These are phyloP conservation scores for Fusarium proliferatum DNA, from an alignment of 2,329 filamentous ascomycete genomes.

Conservation along the genomic window DNA sequence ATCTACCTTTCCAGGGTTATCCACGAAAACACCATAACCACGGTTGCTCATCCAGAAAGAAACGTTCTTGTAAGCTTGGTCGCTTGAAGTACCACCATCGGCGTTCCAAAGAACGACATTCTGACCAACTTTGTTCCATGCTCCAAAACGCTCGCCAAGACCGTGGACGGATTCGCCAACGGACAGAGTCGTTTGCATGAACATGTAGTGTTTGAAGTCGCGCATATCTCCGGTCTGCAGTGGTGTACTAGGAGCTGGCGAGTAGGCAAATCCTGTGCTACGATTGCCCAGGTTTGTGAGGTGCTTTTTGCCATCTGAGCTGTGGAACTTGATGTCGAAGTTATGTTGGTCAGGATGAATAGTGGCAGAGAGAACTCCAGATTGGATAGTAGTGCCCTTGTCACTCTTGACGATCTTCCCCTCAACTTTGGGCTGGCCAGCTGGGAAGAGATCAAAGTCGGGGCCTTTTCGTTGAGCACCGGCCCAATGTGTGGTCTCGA, in stretches of 20 bases:
- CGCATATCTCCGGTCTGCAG: constrained; percentile 51
- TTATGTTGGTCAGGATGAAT: constrained; percentile 51
- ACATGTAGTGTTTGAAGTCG: constrained; percentile 65
- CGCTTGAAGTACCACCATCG: constrained; percentile 73
- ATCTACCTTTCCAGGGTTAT: constrained; percentile 75
- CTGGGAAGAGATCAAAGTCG: constrained; percentile 54
- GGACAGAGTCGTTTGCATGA: constrained; percentile 64
- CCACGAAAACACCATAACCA: constrained; percentile 83
- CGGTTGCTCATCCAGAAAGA: constrained; percentile 76
- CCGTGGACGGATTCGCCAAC: constrained; percentile 78
- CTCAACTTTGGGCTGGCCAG: constrained; percentile 47
- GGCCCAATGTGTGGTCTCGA: constrained; percentile 55
- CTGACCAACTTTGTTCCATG: constrained; percentile 81
- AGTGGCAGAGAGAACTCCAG: constrained; percentile 51
- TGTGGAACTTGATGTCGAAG: constrained; percentile 54
- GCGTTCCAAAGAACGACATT: constrained; percentile 72
- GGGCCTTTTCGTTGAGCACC: constrained; percentile 53
- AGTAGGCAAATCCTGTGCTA: constrained; percentile 54
- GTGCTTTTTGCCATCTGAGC: constrained; percentile 50
- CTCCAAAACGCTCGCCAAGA: constrained; percentile 80
- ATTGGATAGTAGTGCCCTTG: constrained; percentile 51
- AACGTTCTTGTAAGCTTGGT: constrained; percentile 79
- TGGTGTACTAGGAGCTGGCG: constrained; percentile 48
- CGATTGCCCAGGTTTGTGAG: constrained; percentile 54
- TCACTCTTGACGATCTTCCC: constrained; percentile 46